Conservation (phyloP, 768 basidiomycete genomes). For the Collybiopsis confluens region DNA sequence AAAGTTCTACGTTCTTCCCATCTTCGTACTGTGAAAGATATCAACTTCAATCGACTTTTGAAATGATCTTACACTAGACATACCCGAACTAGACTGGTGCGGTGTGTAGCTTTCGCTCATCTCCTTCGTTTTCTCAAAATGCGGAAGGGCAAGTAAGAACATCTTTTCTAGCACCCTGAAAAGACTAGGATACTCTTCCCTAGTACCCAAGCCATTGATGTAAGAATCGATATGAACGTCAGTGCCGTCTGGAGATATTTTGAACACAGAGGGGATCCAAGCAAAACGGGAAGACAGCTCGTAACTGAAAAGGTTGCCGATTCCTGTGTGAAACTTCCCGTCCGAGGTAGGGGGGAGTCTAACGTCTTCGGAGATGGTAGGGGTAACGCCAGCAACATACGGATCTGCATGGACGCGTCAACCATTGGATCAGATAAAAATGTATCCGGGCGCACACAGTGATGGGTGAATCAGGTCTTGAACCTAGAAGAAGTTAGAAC, state of each 20-base stretch:
- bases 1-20: neutral
- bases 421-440: neutral
- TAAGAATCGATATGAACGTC: constrained; percentile 14
- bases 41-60: no score
- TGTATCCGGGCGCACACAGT: constrained; percentile 5
- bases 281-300: constrained; percentile 8
- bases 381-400: constrained; percentile 6
- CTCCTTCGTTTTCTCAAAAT: constrained; percentile 14
- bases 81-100: neutral
- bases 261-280: constrained; percentile 15
- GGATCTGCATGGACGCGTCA: constrained; percentile 9
- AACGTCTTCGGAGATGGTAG: neutral
- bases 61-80: no score
- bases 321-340: neutral
- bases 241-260: constrained; percentile 11
- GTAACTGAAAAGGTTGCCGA: neutral
- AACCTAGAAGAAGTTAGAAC: constrained; percentile 1
- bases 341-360: neutral
- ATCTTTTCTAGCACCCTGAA: constrained; percentile 14
- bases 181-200: constrained; percentile 9
- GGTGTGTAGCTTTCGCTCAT: no score
- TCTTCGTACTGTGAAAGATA: no score
- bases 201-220: constrained; percentile 16
- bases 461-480: constrained; percentile 18
- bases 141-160: constrained; percentile 12